Evolutionary conservation across 495 filamentous ascomycete species (phyloP), one percentile per base, ranked within the genome.

Genomic region (Penicillium soppii): DNA sequence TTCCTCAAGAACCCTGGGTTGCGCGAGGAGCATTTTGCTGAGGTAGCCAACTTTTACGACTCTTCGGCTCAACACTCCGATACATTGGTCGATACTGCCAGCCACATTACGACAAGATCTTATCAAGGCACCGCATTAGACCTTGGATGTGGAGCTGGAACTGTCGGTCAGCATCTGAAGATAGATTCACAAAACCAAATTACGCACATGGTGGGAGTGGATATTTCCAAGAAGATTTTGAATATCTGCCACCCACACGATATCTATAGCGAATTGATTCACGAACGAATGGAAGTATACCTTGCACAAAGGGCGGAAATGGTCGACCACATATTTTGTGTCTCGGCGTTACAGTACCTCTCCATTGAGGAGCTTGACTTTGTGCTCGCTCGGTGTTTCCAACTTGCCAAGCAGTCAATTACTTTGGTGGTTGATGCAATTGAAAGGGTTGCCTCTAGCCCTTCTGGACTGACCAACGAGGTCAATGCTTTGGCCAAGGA

Each of bases 311-410:
- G n/a, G n/a, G n/a, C n/a, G 10, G 51, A 47, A 25, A 30, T 7
- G 26, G 43, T 53, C 6, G 51, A 53, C 19, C 51, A 53, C 23
- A 47, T 53, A n/a, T 47, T 53, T 25, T 53, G 51, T n/a, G n/a
- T 23, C 12, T 53, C 43, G 2, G 43, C 43, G 7, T 16, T 53
- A 26, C 35, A 53, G 7, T 53, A 47, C 12, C 43, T 53, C 19
- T 17, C 43, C 12, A 33, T 47, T 19, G 51, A 53, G 23, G 51
- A 47, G 20, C 21, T 53, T 12, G 43, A 47, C 17, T 53, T 53
- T 40, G 43, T 53, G n/a, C 51, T 53, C 27, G 51, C 35, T 8
- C 26, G 43, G 4, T 53, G 51, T 20, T 53, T 53, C 27, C 43
- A 47, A 15, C 35, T 53, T 23, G 43, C 43, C 13, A 40, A 16